A percentile compares a stretch with the other conserved stretches of the same genome.
phyloP scores from a whole-genome alignment of 2,329 filamentous ascomycete species.

The Talaromyces sp. region DNA sequence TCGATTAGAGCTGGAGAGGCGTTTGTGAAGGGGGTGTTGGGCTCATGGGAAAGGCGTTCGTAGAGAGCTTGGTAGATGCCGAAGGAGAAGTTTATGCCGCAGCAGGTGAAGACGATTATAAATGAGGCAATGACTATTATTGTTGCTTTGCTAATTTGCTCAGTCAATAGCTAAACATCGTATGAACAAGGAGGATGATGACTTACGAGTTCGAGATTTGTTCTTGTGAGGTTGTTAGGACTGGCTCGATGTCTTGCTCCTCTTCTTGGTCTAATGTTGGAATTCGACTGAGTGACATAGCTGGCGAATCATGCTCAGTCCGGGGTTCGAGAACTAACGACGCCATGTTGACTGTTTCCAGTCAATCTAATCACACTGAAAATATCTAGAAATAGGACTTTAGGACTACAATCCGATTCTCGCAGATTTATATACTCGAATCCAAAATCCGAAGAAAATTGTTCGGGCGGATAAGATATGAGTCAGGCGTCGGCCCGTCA shows the following conservation, averaged over 20 bases:
- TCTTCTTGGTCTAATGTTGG: background rate
- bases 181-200: background rate
- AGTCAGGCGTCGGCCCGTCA: background rate
- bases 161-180: background rate
- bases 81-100: slow-evolving; percentile 40
- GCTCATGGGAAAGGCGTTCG: slow-evolving; percentile 29
- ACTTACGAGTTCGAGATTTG: background rate
- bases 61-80: slow-evolving; percentile 43
- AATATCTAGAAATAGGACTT: background rate
- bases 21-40: slow-evolving; percentile 33
- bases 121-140: slow-evolving; percentile 20
- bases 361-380: background rate
- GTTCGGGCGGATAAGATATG: no score
- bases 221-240: background rate
- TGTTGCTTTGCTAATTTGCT: background rate
- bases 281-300: background rate
- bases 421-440: background rate
- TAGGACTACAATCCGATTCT: background rate
- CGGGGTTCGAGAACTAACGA: background rate
- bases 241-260: background rate
- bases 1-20: slow-evolving; percentile 38
- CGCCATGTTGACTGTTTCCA: background rate
- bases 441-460: no score
- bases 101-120: slow-evolving; percentile 33
- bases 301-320: background rate